These are phyloP conservation scores for Aspergillus sp. DNA, from an alignment of 2,329 filamentous ascomycete species.

Conservation along the genomic window DNA sequence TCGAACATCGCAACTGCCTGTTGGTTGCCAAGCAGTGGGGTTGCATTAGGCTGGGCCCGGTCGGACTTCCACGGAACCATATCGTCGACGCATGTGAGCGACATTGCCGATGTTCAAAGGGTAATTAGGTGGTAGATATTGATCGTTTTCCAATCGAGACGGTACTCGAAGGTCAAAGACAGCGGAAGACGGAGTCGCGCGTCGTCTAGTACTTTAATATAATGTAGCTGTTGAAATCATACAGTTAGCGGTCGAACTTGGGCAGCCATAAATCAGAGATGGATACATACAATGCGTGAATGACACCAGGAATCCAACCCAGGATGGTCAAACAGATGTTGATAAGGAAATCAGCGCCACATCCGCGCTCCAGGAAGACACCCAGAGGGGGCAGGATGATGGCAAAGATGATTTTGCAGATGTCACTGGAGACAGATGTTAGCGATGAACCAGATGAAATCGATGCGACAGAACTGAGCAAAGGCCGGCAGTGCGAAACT, in stretches of 20 bases:
- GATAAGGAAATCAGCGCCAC: constrained; percentile 81
- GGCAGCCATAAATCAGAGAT: not conserved
- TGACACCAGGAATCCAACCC: constrained; percentile 75
- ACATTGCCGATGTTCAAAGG: no score
- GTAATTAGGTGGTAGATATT: not conserved
- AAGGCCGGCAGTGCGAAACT: not conserved
- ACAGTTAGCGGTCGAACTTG: no score
- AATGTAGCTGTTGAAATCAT: constrained; percentile 58
- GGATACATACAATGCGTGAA: constrained; percentile 73
- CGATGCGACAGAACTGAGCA: not conserved
- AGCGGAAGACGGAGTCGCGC: constrained; percentile 1
- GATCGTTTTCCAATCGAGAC: constrained; percentile 1
- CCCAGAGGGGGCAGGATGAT: constrained; percentile 84
- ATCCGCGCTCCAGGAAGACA: constrained; percentile 92
- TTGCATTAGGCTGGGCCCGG: constrained; percentile 20
- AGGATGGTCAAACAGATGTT: constrained; percentile 84
- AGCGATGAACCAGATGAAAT: not conserved
- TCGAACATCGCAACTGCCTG: constrained; percentile 16
- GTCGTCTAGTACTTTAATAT: constrained; percentile 75
- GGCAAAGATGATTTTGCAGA: constrained; percentile 82
- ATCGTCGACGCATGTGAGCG: constrained; percentile 9
- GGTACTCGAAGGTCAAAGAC: constrained; percentile 3
- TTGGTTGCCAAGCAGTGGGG: constrained; percentile 1
- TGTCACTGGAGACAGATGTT: constrained; percentile 51
- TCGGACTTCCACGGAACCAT: constrained; percentile 26